Evolutionary conservation across 305 asterid species (phyloP).

Genomic region (Plantago lanceolata): DNA sequence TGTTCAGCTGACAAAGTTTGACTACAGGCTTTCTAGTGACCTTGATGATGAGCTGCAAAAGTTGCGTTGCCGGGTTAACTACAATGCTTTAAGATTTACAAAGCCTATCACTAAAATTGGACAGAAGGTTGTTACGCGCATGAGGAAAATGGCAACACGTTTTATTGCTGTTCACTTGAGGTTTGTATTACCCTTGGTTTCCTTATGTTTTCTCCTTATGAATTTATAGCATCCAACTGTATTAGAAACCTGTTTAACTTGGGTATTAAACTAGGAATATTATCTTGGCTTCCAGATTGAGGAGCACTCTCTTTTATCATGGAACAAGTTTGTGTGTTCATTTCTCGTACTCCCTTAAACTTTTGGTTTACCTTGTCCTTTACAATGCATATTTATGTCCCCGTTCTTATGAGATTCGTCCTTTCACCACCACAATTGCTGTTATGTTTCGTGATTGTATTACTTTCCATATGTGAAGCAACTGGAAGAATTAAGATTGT

Average conservation of each 20-base stretch:
- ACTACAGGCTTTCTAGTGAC: conserved; percentile 88
- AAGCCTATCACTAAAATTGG: conserved; percentile 79
- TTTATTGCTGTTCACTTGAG: conserved; percentile 95
- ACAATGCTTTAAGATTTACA: conserved; percentile 88
- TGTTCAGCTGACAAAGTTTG: conserved; percentile 96
- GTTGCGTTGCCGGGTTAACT: conserved; percentile 93
- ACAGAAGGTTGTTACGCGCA: conserved; percentile 69
- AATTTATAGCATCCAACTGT: conserved; percentile 16
- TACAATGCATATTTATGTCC: background rate
- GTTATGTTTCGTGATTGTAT: conserved; percentile 1
- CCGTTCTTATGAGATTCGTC: background rate
- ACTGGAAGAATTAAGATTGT: too few relatives aligned
- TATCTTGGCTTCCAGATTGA: too few relatives aligned
- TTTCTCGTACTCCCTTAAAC: background rate
- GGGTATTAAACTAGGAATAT: too few relatives aligned
- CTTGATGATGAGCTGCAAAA: conserved; percentile 85
- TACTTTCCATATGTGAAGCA: background rate
- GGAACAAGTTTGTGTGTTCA: background rate
- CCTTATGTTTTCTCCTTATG: conserved; percentile 10
- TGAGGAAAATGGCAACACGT: conserved; percentile 83
- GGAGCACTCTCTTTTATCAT: too few relatives aligned
- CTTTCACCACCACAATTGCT: background rate
- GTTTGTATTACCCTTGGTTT: conserved; percentile 40
- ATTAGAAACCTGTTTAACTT: too few relatives aligned
- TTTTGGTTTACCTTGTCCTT: background rate